phyloP scores from a whole-genome alignment of 345 rosid species.

The Gossypium longicalyx region DNA sequence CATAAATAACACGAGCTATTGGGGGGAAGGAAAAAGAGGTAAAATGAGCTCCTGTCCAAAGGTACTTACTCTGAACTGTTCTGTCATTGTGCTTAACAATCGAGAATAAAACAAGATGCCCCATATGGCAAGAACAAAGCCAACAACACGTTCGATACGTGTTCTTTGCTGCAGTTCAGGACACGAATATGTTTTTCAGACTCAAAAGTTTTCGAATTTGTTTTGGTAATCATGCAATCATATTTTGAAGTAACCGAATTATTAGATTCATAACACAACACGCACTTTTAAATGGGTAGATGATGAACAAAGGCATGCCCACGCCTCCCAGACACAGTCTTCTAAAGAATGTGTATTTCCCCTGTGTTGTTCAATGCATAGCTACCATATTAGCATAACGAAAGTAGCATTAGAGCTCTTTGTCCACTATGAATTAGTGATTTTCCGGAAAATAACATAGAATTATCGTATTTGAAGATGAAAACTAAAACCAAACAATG shows the following conservation, averaged over 20 bases:
- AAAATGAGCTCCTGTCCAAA: conserved; percentile 1
- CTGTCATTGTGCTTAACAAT: conserved; percentile 95
- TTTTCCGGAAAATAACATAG: neutral
- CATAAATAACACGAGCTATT: neutral
- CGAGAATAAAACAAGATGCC: conserved; percentile 94
- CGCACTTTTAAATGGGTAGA: conserved; percentile 82
- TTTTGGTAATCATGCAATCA: neutral
- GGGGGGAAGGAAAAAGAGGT: neutral
- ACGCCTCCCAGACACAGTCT: conserved; percentile 98
- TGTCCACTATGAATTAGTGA: neutral
- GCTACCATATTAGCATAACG: conserved; percentile 13
- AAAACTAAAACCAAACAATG: neutral
- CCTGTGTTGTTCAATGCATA: conserved; percentile 41
- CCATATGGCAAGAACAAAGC: conserved; percentile 88
- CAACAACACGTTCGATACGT: conserved; percentile 74
- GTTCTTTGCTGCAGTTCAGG: conserved; percentile 81
- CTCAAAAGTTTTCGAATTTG: neutral
- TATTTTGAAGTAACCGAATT: conserved; percentile 8
- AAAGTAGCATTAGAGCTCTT: neutral
- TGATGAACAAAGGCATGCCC: conserved; percentile 94
- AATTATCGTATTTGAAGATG: neutral
- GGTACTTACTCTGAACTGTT: conserved; percentile 76
- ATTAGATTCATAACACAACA: conserved; percentile 16
- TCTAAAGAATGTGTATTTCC: conserved; percentile 57
- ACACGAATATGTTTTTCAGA: conserved; percentile 28